Evolutionary conservation across 1,284 basidiomycete species (phyloP).

Genomic region (Trichosporon ovoides): DNA sequence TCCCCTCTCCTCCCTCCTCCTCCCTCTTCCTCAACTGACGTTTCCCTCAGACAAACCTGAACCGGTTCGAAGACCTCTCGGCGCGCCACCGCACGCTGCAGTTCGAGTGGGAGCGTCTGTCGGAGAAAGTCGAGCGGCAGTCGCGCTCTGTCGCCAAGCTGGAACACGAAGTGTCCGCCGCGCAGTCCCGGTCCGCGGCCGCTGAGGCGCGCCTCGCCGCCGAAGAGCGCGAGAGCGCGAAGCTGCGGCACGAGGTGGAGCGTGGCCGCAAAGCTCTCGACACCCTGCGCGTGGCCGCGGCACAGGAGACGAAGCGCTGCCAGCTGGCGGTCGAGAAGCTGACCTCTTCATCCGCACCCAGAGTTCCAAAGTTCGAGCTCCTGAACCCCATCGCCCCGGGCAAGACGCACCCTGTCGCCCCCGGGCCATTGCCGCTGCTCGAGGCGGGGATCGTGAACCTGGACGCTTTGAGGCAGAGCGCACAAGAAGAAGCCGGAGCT

Average conservation of each 20-base stretch:
- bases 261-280: slow-evolving; percentile 44
- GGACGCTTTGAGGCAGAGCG: slow-evolving; percentile 60
- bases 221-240: slow-evolving; percentile 65
- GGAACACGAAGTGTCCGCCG: slow-evolving; percentile 55
- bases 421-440: slow-evolving; percentile 53
- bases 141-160: slow-evolving; percentile 39
- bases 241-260: slow-evolving; percentile 34
- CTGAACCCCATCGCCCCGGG: slow-evolving; percentile 42
- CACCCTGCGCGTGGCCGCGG: slow-evolving; percentile 43
- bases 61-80: slow-evolving; percentile 66
- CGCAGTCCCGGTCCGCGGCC: slow-evolving; percentile 59
- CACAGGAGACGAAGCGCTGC: slow-evolving; percentile 63
- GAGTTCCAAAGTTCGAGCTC: slow-evolving; percentile 31
- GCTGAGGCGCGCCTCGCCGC: slow-evolving; percentile 23
- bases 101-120: slow-evolving; percentile 75
- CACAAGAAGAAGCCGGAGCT: slow-evolving; percentile 65
- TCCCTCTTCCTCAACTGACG: slow-evolving; percentile 1
- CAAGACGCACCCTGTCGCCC: slow-evolving; percentile 27
- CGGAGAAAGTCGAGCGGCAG: slow-evolving; percentile 52
- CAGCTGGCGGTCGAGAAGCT: slow-evolving; percentile 76
- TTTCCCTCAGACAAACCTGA: slow-evolving; percentile 69
- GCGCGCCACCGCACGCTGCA: slow-evolving; percentile 69
- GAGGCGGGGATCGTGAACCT: slow-evolving; percentile 70
- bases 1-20: slow-evolving; percentile 23
- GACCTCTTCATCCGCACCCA: slow-evolving; percentile 65